Evolutionary conservation across 2,329 filamentous ascomycete genomes (phyloP), one percentile per base, ranked within the genome.

Genomic region (Fragosphaeria purpurea): DNA sequence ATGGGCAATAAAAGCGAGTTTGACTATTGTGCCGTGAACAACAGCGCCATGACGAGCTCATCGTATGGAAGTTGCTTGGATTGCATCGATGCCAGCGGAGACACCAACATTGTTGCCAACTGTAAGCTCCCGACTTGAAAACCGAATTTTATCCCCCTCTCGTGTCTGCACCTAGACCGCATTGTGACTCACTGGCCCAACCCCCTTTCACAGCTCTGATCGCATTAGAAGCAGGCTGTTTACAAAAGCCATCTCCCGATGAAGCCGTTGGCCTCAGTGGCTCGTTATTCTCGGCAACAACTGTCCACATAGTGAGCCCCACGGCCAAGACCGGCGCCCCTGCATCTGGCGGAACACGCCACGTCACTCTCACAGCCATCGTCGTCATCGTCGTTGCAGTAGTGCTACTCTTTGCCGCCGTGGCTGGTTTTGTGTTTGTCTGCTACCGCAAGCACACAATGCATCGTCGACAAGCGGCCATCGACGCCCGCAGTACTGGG

Each of bases 181-280:
- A 22, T 22, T 22, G 22, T 22, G 22, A 22, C 22, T 22, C 22
- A 22, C 22, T 22, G 22, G 22, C 22, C 22, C 22, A 22, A 22
- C 22, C 22, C 22, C 8, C 30, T 37, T 37, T 11, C 7, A n/a
- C 9, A 77, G 75, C 72, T 54, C 64, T 80, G 46, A 60, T 74
- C 5, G 75, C 75, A 7, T 65, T 80, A 4, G 65, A 72, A 55
- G 73, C 74, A 4, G 76, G 71, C 44, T 80, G 76, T 55, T 60
- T 65, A 38, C 73, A 79, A 54, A 65, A 68, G 35, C 74, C 74
- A 1, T 53, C 63, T 1, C 53, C 65, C 0, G 56, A 56, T 35
- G 46, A 56, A 41, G 39, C 56, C 5, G 53, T 66, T 35, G 59
- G 61, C 11, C 53, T 66, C 41, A 65, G 58, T 50, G 63, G 53